Evolutionary conservation across 202 grass and related monocot genomes (phyloP), one percentile per base, ranked within the genome.

Genomic region (Panicum hallii): DNA sequence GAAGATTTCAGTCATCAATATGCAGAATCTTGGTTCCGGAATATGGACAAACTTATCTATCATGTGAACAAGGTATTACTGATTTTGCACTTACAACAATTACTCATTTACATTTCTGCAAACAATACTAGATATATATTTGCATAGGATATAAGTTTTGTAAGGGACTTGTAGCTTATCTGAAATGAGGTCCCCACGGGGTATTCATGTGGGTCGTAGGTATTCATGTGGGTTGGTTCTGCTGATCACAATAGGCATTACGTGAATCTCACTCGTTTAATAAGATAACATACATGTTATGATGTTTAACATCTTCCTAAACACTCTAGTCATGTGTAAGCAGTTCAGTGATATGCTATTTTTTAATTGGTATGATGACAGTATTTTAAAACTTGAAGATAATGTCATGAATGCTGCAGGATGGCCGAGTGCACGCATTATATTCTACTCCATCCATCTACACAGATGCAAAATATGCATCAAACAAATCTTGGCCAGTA

Each of bases 401-500:
- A 63, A 81, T 90, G 36, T 17, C 61, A 20, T 61, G 47, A 70
- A 88, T 56, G 62, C 56, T 62, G 75, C 90, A 95, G 95, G 95
- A 98, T 88, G 95, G 90, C 32, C 82, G 89, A 87, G 92, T 98
- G 23, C 93, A 98, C 63, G 92, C 92, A 13, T 70, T 93, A 56
- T 98, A 95, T 91, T 98, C 95, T 76, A 93, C 95, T 82, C 95
- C 95, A 70, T 95, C 95, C 9, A 89, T 95, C 84, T 98, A 98
- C 83, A 92, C 88, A 72, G 92, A 98, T 89, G 92, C 90, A 87
- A 89, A 94, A 65, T 77, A 98, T 90, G 71, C 91, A 22, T 87
- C 86, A 79, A 88, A 97, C 79, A 87, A 83, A 85, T 93, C 92
- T 83, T 97, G 95, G 95, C 95, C 92, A 42, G 74, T 94, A 44